Conservation (phyloP, 768 basidiomycete species). For the Amanita rimosa region DNA sequence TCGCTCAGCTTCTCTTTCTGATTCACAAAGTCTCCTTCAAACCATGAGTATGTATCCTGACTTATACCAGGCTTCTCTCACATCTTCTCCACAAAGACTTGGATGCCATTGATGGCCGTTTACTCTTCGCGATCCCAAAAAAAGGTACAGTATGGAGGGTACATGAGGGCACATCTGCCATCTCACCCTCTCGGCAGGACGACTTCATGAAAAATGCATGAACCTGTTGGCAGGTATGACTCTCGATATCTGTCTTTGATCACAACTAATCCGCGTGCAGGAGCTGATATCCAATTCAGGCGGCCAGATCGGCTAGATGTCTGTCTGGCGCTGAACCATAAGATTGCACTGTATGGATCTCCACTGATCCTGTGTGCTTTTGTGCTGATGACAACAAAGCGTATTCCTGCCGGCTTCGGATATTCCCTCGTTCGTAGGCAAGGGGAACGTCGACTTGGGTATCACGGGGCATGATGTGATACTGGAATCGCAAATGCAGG, state of each 20-base stretch:
- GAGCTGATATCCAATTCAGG: slow-evolving; percentile 93
- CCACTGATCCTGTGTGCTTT: neutral
- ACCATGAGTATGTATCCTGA: slow-evolving; percentile 3
- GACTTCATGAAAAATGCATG: slow-evolving; percentile 86
- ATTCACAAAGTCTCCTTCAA: too few relatives aligned
- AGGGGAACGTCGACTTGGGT: slow-evolving; percentile 92
- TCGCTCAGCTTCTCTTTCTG: too few relatives aligned
- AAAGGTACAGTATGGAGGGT: slow-evolving; percentile 54
- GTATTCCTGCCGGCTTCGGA: slow-evolving; percentile 95
- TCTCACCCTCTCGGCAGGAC: slow-evolving; percentile 33
- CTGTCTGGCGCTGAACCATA: slow-evolving; percentile 86
- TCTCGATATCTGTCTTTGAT: slow-evolving; percentile 4
- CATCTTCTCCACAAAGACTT: slow-evolving; percentile 30
- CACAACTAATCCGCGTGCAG: slow-evolving; percentile 25
- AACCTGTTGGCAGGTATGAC: slow-evolving; percentile 74
- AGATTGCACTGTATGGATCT: slow-evolving; percentile 73
- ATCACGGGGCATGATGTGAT: slow-evolving; percentile 99
- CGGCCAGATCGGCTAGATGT: slow-evolving; percentile 84
- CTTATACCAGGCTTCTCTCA: neutral
- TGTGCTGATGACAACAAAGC: slow-evolving; percentile 27
- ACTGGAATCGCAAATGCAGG: slow-evolving; percentile 77
- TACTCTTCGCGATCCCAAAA: slow-evolving; percentile 95
- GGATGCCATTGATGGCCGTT: slow-evolving; percentile 73
- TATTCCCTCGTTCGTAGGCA: slow-evolving; percentile 97
- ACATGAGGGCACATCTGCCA: too few relatives aligned